Base-by-base conservation (phyloP, 495 filamentous ascomycete species). In the Thermothielavioides terrestris region DNA sequence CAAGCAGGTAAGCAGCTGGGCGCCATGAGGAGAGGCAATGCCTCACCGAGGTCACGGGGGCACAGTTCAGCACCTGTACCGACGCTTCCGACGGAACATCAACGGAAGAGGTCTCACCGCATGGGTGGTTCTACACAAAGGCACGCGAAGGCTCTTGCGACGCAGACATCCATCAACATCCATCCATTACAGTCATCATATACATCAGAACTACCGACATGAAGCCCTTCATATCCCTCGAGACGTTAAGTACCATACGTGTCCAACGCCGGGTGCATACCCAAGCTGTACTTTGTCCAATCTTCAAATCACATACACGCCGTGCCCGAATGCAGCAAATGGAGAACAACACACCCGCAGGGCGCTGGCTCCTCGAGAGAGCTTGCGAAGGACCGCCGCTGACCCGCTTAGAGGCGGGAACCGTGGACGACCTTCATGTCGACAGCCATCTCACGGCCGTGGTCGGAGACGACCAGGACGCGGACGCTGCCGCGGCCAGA, bases 391-490 rank as follows among this genome's bases (percentile, higher is more conserved):
- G 40, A n/a, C n/a, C n/a, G n/a, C n/a, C n/a, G 28, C 31, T 4
- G 6, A 20, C 11, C 23, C 55, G 36, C 40, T 72, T 78, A 80
- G 59, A 80, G 60, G 58, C 73, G 72, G 47, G 76, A 77, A 54
- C 76, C 77, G 65, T 97, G 94, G 66, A 97, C 86, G 61, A 96
- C 84, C 82, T 95, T 97, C 83, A 89, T 94, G 82, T 98, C 92
- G 55, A 98, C 92, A 56, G 86, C 92, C 65, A 98, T 80, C 80
- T 98, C 92, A 61, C 82, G 82, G 54, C 89, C 90, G 64, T 88
- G 79, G 70, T 98, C 94, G 68, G 83, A 86, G 77, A 98, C 89
- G 70, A 98, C 92, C 50, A 97, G 82, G 61, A 94, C 88, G 52
- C 92, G 85, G 66, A 98, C 85, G 66, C 81, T 86, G 59, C 92